Evolutionary conservation across 2,329 filamentous ascomycete species (phyloP), one percentile per base, ranked within the genome.

Genomic region (Neophaeococcomyces aloes): DNA sequence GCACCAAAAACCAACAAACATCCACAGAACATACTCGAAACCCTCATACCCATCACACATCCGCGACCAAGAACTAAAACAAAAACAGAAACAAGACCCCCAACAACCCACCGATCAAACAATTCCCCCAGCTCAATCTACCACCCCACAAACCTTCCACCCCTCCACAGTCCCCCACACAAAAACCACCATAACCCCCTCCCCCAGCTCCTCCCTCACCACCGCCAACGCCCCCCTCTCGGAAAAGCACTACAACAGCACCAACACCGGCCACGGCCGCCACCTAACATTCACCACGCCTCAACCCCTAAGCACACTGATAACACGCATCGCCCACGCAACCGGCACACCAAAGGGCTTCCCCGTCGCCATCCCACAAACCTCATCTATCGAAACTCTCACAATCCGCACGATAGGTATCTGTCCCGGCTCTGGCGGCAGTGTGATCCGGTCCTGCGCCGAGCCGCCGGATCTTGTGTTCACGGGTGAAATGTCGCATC

Each of bases 401-500:
- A 59, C 60, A 25, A 79, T 94, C 44, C 66, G 67, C 13, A 82
- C 76, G 36, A 79, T 94, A 7, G 88, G 83, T 4, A 83, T 95
- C 29, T 96, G 89, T 56, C 89, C 91, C 0, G 91, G 91, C 1
- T 91, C 84, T 5, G 91, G 91, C 0, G 83, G 80, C 1, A 77
- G 81, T 30, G 72, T 71, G 1, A 57, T 96, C 15, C 52, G 54
- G 2, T 49, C 56, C 2, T 57, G 65, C 31, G 68, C 79, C 2
- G 68, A 76, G 32, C 35, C 41, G n/a, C 86, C 87, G 0, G 86
- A 95, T 57, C 63, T 96, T 30, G 65, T 93, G 3, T 84, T 98
- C 54, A 96, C 86, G 0, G 91, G 91, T 1, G 91, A 98, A 67
- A 76, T 96, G 70, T 84, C 78, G 56, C 91, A 98, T 60, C 91